phyloP scores from a whole-genome alignment of 129 eudicot genomes.

The Pseudognaphalium luteoalbum region DNA sequence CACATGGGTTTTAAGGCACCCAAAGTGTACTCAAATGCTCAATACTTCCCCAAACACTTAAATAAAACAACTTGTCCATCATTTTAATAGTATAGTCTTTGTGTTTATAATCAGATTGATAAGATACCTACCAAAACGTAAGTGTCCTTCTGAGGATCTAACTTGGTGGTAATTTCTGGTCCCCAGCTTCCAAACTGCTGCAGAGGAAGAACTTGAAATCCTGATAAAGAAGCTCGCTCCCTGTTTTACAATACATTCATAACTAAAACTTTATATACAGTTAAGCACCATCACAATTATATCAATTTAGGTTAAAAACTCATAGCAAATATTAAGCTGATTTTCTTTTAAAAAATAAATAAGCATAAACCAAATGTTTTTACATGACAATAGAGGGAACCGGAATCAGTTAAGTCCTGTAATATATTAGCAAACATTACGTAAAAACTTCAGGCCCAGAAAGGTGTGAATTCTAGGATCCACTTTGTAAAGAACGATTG shows the following conservation, averaged over 20 bases:
- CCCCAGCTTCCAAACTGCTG: constrained; percentile 97
- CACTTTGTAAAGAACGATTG: not conserved
- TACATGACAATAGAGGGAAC: not conserved
- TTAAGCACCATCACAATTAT: not conserved
- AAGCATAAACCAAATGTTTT: not conserved
- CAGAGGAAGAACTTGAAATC: constrained; percentile 83
- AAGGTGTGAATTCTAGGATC: not conserved
- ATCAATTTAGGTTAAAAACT: not conserved
- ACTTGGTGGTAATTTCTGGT: constrained; percentile 74
- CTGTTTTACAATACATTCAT: constrained; percentile 39
- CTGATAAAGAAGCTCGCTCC: constrained; percentile 76
- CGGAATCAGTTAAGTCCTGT: not conserved
- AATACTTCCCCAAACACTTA: not conserved
- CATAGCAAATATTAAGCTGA: not conserved
- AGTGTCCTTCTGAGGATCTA: constrained; percentile 90
- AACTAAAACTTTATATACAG: not conserved
- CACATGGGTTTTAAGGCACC: too few species aligned
- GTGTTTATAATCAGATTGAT: not conserved
- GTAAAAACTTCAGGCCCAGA: not conserved
- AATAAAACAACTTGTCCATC: too few species aligned
- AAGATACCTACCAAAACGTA: constrained; percentile 68
- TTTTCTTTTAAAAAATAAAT: not conserved
- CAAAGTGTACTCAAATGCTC: too few species aligned
- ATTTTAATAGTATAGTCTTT: not conserved
- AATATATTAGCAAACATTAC: not conserved